Base-by-base conservation (phyloP, 2,329 filamentous ascomycete genomes). In the Fusarium clavum region DNA sequence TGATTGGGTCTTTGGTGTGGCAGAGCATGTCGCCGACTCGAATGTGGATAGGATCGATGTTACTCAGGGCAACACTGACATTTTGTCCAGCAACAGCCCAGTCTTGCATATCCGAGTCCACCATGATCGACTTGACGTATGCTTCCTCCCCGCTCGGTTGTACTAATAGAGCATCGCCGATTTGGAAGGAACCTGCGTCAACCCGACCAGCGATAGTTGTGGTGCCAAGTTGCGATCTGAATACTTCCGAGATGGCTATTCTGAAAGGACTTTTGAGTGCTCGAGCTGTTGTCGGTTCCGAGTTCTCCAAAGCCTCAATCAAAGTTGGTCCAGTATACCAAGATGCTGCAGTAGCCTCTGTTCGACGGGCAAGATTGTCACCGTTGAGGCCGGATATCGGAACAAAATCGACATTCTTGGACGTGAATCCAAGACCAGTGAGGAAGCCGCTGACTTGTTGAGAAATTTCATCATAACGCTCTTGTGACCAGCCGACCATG, bases 1-100 rank as follows among this genome's bases (percentile, higher is more conserved):
- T 81, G 34, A 97, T 90, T 0, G 94, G 91, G 3, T 86, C 81
- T 2, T 85, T 84, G 1, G 89, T 85, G 49, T 88, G 86, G 81
- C 94, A 97, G n/a, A 97, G 81, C 20, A 98, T 92, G 76, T 98
- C 94, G 22, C 96, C 96, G 10, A 92, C 86, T 47, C 90, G 88
- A 12, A 99, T 86, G 74, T 98, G 92, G 18, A 92, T 87, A 0
- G 92, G 88, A 73, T 98, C 95, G 76, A 98, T 94, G 71, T 95
- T 92, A 11, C 89, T 86, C 51, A 99, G 85, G 71, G 97, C 92
- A n/a, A 99, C 83, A 1, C 90, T 91, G 18, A 93, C 89, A 64
- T 96, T 97, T 76, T 98, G 94, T 2, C 95, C 95, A 1, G 95
- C 94, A 16, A 98, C 94, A 0, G 93, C 94, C 94, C 94, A 99